Percentiles rank a stretch among this genome's conserved stretches.
phyloP scores from a whole-genome alignment of 129 eudicot species.

The Pseudognaphalium luteoalbum region DNA sequence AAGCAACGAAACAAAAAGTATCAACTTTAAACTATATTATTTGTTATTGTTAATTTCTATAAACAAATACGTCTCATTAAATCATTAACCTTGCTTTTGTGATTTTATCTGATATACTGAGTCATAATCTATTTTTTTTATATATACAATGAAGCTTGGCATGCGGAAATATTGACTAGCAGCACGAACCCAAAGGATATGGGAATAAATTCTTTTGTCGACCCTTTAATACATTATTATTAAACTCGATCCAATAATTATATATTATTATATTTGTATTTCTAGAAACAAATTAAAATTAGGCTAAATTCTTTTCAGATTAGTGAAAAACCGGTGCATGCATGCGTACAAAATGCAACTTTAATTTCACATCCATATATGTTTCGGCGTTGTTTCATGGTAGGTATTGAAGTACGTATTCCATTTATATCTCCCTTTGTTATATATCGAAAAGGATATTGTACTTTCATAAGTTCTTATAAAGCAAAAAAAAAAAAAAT shows the following conservation, averaged over 20 bases:
- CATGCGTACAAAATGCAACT: background rate
- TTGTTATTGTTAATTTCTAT: too few species aligned
- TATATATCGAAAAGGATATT: too few species aligned
- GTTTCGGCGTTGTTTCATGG: slow-evolving; percentile 8
- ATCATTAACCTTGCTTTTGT: too few species aligned
- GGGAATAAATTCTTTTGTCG: background rate
- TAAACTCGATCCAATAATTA: background rate
- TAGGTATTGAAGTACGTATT: background rate
- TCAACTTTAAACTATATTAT: too few species aligned
- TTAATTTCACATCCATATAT: background rate
- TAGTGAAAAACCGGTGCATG: background rate
- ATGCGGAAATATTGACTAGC: background rate
- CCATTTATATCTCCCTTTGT: background rate
- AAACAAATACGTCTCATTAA: too few species aligned
- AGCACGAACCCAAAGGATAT: background rate
- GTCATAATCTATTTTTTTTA: too few species aligned
- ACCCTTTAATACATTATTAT: background rate
- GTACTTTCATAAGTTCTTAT: too few species aligned
- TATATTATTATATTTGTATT: background rate
- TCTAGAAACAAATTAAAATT: slow-evolving; percentile 7
- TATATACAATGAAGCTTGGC: background rate
- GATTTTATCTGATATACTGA: too few species aligned
- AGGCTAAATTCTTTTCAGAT: slow-evolving; percentile 8
- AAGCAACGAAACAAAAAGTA: too few species aligned
- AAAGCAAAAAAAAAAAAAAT: too few species aligned